Percentiles rank a stretch among this genome's conserved stretches.
Conservation (phyloP, 2,329 filamentous ascomycete species). For the Fusarium mundagurra region DNA sequence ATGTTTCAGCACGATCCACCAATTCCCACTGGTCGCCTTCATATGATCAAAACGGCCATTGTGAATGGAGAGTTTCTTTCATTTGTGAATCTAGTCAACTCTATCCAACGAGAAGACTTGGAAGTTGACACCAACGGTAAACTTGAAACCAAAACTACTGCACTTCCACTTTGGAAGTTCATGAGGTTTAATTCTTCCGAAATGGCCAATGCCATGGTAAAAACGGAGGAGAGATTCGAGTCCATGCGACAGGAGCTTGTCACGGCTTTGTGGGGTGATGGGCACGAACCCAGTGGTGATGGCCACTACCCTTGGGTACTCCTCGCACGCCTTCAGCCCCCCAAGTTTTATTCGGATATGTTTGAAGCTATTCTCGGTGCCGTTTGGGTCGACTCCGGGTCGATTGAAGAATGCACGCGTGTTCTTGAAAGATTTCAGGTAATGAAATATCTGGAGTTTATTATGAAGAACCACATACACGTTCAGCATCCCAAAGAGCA, state of each 20-base stretch:
- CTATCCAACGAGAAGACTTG: conserved; percentile 36
- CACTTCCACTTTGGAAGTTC: conserved; percentile 74
- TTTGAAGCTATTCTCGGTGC: conserved; percentile 85
- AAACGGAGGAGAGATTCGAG: conserved; percentile 57
- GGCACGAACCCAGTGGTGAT: conserved; percentile 13
- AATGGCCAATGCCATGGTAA: conserved; percentile 58
- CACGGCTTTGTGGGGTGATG: conserved; percentile 41
- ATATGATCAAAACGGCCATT: conserved; percentile 76
- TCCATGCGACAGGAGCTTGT: conserved; percentile 60
- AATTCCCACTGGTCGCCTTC: conserved; percentile 70
- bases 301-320: conserved; percentile 78
- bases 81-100: conserved; percentile 72
- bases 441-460: conserved; percentile 66
- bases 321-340: conserved; percentile 70
- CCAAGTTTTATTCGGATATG: conserved; percentile 86
- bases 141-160: conserved; percentile 31
- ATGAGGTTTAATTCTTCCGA: conserved; percentile 67
- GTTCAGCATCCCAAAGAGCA: conserved; percentile 73
- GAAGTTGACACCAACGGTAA: conserved; percentile 23
- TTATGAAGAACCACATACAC: conserved; percentile 69
- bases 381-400: conserved; percentile 82
- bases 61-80: conserved; percentile 85
- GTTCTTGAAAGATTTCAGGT: conserved; percentile 75
- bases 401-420: conserved; percentile 64
- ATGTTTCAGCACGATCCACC: conserved; percentile 61